Conservation (phyloP, 2,329 filamentous ascomycete species). For the Trichoderma semiorbis region DNA sequence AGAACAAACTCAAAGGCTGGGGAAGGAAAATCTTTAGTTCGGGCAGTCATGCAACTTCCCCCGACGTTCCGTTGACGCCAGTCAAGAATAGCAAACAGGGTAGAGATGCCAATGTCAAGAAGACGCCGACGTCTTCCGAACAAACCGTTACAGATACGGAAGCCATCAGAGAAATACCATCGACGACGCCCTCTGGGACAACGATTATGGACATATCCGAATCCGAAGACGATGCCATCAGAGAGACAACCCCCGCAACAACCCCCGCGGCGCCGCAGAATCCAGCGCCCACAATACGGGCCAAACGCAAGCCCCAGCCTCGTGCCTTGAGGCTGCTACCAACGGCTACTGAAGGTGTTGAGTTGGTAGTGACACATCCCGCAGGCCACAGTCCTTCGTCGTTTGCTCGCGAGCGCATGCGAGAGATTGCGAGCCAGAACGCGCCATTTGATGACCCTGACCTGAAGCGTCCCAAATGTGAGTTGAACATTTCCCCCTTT, state of each 20-base stretch:
- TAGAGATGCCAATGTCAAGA: slow-evolving; percentile 2
- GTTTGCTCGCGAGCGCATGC: slow-evolving; percentile 43
- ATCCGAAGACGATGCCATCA: slow-evolving; percentile 11
- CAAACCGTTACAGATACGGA: slow-evolving; percentile 14
- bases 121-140: neutral
- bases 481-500: slow-evolving; percentile 22
- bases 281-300: slow-evolving; percentile 22
- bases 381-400: slow-evolving; percentile 41
- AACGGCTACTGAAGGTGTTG: slow-evolving; percentile 37
- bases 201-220: neutral
- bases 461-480: slow-evolving; percentile 38
- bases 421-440: slow-evolving; percentile 41
- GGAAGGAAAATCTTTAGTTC: slow-evolving; percentile 35
- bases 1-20: slow-evolving; percentile 37
- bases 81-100: slow-evolving; percentile 18
- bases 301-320: slow-evolving; percentile 29
- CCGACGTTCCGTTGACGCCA: slow-evolving; percentile 29
- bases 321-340: slow-evolving; percentile 34
- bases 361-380: slow-evolving; percentile 27
- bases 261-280: slow-evolving; percentile 8
- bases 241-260: slow-evolving; percentile 19
- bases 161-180: neutral
- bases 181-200: neutral
- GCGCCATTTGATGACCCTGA: slow-evolving; percentile 44
- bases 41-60: slow-evolving; percentile 19